Base-by-base conservation (phyloP, 2,329 filamentous ascomycete genomes). In the Camillea tinctor region DNA sequence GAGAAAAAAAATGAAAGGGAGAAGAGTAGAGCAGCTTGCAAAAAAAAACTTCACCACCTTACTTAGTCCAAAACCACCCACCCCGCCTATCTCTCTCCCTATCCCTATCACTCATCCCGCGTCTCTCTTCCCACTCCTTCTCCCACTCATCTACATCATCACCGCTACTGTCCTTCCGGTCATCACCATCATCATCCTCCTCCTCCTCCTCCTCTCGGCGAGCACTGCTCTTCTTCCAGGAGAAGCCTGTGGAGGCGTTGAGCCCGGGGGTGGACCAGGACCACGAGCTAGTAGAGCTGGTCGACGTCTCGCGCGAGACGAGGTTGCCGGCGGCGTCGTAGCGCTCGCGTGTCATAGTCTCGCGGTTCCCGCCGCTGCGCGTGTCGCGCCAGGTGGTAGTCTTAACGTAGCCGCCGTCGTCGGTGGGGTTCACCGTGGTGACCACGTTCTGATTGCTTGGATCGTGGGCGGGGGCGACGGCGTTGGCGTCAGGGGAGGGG, bases 281-380 rank as follows among this genome's bases (percentile, higher is more conserved):
- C 23, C 60, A 59, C 52, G 57, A 55, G 20, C 17, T 64, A 15
- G 36, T 17, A 4, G 13, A n/a, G 36, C 26, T 4, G 26, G 36
- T 17, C 23, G 62, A 62, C 8, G 55, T 62, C 52, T 59, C 36
- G 62, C 63, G 55, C 9, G 57, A 30, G 59, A 66, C 20, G 7
- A 71, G 52, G 15, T 68, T 67, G 22, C 69, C 70, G n/a, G 64
- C 24, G 3, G 64, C 55, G 40, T 71, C 64, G 49, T 58, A 70
- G 4, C 49, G 57, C 26, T 63, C 36, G 15, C 36, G 50, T 36
- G 54, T 64, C 8, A 57, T 65, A 2, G 62, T 69, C 1, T 53
- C 49, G 50, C 64, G 55, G 1, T 58, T 60, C 20, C 54, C 60
- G 6, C 64, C 63, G 17, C 62, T 55, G 2, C 20, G n/a, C 17